Evolutionary conservation across 1,284 basidiomycete species (phyloP), one percentile per base, ranked within the genome.

Genomic region (Ganoderma lucidum): DNA sequence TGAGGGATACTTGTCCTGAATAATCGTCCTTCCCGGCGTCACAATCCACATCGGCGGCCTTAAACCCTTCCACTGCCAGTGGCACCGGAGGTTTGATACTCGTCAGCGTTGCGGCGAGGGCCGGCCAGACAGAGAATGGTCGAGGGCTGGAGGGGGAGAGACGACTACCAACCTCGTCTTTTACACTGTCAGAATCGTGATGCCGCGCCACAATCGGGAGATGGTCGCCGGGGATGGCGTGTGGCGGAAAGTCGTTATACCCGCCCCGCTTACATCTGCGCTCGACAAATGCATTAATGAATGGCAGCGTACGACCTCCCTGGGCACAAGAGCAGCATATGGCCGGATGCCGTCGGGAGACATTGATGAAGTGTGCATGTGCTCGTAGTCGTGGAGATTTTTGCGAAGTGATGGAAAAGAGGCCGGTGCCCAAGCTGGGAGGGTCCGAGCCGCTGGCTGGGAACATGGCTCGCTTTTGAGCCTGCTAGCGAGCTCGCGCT

Each of bases 361-460:
- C 12, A n/a, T n/a, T 35, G 17, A 32, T 42, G 55, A 14, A 39
- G 45, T n/a, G 45, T 48, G 45, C 45, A 48, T 48, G 45, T 55
- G 53, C 14, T n/a, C 60, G 71, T 73, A 70, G 67, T 56, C 71
- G 69, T 67, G 71, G 71, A 63, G 71, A 73, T 68, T 41, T 62
- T 41, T 64, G 44, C 41, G 68, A 68, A 53, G 62, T 72, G 71
- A 72, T 73, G 71, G 51, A 60, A 60, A 67, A 62, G 62, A 62
- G 23, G 23, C 23, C 23, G 23, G 23, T 23, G 23, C 23, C 45
- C 65, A n/a, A 44, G 41, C 53, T 63, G 66, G 66, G 64, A 55
- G 60, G 28, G 42, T 59, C 69, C 65, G 69, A 73, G 35, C 69
- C 69, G 69, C 71, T n/a, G 55, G 67, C 69, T 67, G 69, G 71